Evolutionary conservation across 768 basidiomycete species (phyloP).

Genomic region (Nevesoporus exiguus): DNA sequence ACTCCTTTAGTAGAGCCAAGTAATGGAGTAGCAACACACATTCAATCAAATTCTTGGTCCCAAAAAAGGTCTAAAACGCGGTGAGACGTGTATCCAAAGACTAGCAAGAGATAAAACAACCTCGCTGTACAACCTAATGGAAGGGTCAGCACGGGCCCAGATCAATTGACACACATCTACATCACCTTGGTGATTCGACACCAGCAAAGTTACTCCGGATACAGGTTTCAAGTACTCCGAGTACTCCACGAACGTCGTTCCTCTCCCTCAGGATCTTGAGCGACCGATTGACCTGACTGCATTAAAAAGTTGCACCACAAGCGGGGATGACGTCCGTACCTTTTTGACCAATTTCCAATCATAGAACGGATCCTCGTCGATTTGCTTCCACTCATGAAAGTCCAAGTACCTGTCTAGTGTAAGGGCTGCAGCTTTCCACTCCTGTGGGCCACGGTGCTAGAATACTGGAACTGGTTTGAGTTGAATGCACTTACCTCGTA

Average conservation of each 20-base stretch:
- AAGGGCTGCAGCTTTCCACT: conserved; percentile 85
- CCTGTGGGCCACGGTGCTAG: conserved; percentile 35
- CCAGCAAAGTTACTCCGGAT: conserved; percentile 92
- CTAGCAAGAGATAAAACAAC: conserved; percentile 32
- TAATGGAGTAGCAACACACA: conserved; percentile 39
- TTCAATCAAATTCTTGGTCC: conserved; percentile 89
- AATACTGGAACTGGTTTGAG: neutral
- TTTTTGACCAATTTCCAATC: conserved; percentile 86
- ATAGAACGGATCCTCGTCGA: conserved; percentile 86
- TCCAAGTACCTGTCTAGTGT: conserved; percentile 77
- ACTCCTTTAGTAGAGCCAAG: conserved; percentile 1
- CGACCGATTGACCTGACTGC: conserved; percentile 67
- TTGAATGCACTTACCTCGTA: conserved; percentile 54
- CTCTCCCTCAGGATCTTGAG: conserved; percentile 66
- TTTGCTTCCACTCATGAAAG: conserved; percentile 87
- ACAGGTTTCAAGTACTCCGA: conserved; percentile 90
- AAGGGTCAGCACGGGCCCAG: conserved; percentile 4
- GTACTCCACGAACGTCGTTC: conserved; percentile 79
- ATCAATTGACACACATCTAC: neutral
- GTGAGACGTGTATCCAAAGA: conserved; percentile 10
- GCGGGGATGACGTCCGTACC: conserved; percentile 33
- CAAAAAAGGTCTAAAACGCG: conserved; percentile 71
- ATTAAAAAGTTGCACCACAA: neutral
- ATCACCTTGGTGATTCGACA: conserved; percentile 74
- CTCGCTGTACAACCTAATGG: conserved; percentile 81